A percentile compares a stretch with the other conserved stretches of the same genome.
Conservation (phyloP, 805 yeast species). For the Candida schatavii region DNA sequence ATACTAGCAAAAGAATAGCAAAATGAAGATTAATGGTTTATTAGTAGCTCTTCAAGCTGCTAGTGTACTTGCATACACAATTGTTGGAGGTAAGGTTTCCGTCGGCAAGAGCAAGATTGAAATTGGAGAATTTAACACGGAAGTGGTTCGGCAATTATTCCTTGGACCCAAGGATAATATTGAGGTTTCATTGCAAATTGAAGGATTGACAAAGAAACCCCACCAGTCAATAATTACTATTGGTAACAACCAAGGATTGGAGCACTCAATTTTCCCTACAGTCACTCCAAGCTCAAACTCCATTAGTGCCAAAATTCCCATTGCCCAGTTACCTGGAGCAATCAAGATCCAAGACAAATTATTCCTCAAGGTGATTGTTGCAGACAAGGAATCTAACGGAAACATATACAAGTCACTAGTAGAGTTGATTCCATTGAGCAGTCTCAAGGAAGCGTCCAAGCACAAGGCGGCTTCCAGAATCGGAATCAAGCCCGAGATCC, state of each 20-base stretch:
- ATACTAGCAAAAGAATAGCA: not conserved
- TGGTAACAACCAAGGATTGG: conserved; percentile 28
- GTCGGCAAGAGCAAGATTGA: conserved; percentile 21
- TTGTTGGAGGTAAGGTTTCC: conserved; percentile 27
- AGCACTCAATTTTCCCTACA: conserved; percentile 29
- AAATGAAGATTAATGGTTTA: conserved; percentile 2
- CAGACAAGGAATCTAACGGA: conserved; percentile 16
- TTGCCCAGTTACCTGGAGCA: conserved; percentile 30
- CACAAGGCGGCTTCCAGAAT: conserved; percentile 31
- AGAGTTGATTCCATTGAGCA: conserved; percentile 29
- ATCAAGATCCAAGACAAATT: conserved; percentile 33
- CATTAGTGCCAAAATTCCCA: conserved; percentile 24
- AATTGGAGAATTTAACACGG: conserved; percentile 30
- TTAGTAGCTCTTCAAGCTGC: conserved; percentile 9
- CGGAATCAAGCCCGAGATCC: conserved; percentile 58
- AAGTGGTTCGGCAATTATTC: conserved; percentile 26
- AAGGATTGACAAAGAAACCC: conserved; percentile 21
- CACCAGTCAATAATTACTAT: conserved; percentile 34
- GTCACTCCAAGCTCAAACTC: conserved; percentile 16
- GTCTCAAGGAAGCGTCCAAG: conserved; percentile 18
- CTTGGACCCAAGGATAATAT: conserved; percentile 33
- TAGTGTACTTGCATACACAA: conserved; percentile 25
- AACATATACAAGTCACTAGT: conserved; percentile 26
- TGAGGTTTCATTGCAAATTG: conserved; percentile 25
- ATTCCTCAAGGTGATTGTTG: conserved; percentile 29